Evolutionary conservation across 176 grass and related monocot genomes (phyloP), one percentile per base, ranked within the genome.

Genomic region (Tillandsia fasciculata): DNA sequence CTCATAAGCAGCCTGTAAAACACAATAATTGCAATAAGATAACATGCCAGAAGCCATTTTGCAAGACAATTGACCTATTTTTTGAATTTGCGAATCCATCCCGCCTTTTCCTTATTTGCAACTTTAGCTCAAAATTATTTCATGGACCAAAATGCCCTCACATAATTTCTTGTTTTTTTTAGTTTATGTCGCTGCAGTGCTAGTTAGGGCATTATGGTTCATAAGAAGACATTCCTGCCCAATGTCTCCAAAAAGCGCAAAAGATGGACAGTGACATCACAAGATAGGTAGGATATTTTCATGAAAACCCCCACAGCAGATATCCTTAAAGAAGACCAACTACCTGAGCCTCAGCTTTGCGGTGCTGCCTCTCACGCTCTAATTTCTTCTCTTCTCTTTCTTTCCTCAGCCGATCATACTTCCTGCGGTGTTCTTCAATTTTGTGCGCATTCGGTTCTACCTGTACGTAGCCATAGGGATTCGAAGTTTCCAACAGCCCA

Each of bases 401-500:
- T 81, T 97, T 96, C 9, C 76, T 76, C 71, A 90, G 76, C 47
- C 89, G 80, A 3, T 97, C 93, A 75, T 97, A 97, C 74, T 97
- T 97, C 69, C 86, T 90, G 63, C 74, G 84, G 70, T 97, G 89
- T 67, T 97, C 93, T 74, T 92, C 51, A 68, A 97, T 92, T 72
- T 92, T 97, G 71, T 97, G 93, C 50, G 82, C 89, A 90, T 97
- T 97, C 63, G 93, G 93, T 79, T 97, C 86, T 58, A 97, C 89
- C 93, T 97, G 63, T 64, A 92, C 70, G 15, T 2, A 10, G 56
- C 5, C 42, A 63, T 23, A 61, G 2, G 61, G 24, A 18, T 28
- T 50, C 26, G 5, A 69, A 42, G 48, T 28, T 5, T 29, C n/a
- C 4, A 2, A 18, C 48, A 77, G 18, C 5, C 12, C 11, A 56